Evolutionary conservation across 2,329 filamentous ascomycete genomes (phyloP).

Genomic region (Aspergillus sp.): DNA sequence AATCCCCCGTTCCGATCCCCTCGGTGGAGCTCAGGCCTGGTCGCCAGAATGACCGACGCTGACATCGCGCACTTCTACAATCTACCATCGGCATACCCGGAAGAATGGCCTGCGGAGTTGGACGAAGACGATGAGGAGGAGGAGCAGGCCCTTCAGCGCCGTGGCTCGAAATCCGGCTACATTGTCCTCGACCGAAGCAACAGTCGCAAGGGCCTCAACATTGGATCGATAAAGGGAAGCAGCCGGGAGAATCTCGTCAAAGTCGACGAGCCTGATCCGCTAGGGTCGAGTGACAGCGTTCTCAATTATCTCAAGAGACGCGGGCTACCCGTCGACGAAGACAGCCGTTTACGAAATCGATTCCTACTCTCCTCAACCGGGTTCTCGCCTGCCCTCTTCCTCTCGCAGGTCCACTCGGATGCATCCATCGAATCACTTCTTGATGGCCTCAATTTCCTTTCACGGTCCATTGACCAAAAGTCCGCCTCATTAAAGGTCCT

Average conservation of each 20-base stretch:
- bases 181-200: conserved; percentile 79
- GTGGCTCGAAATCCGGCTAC: conserved; percentile 72
- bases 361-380: conserved; percentile 95
- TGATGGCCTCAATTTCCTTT: conserved; percentile 81
- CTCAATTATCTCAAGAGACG: conserved; percentile 76
- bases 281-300: conserved; percentile 87
- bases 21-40: conserved; percentile 13
- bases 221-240: conserved; percentile 69
- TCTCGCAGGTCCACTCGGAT: conserved; percentile 86
- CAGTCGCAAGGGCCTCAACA: conserved; percentile 68
- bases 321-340: conserved; percentile 82
- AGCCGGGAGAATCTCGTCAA: conserved; percentile 78
- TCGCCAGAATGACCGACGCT: conserved; percentile 65
- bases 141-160: conserved; percentile 49
- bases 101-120: conserved; percentile 84
- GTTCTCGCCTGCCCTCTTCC: conserved; percentile 88
- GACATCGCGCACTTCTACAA: conserved; percentile 92
- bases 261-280: conserved; percentile 88
- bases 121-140: conserved; percentile 72
- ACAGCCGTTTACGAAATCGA: conserved; percentile 78
- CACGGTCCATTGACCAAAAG: conserved; percentile 94
- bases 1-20: neutral
- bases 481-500: conserved; percentile 94
- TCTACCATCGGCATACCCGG: conserved; percentile 75
- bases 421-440: conserved; percentile 83